Conservation (phyloP, 1,284 basidiomycete genomes). For the Fomes fomentarius region DNA sequence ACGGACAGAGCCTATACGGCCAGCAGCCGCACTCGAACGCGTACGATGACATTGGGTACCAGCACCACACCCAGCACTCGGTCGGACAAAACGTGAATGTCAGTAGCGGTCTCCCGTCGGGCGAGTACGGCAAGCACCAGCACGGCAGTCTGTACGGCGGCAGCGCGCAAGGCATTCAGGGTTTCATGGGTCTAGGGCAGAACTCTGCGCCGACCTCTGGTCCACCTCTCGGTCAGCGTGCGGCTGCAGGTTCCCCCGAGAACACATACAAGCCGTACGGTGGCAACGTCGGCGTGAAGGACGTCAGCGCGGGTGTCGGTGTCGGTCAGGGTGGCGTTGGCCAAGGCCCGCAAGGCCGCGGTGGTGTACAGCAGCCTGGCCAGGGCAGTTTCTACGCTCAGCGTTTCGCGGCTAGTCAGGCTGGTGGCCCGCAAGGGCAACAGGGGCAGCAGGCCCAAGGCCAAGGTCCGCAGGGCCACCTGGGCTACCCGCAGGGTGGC, state of each 20-base stretch:
- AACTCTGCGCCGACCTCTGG: conserved; percentile 46
- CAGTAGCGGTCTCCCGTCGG: conserved; percentile 49
- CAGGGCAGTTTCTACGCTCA: conserved; percentile 66
- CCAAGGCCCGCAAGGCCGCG: conserved; percentile 50
- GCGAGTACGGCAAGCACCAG: conserved; percentile 65
- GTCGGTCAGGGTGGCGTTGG: conserved; percentile 43
- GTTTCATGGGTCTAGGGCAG: conserved; percentile 70
- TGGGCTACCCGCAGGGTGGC: conserved; percentile 65
- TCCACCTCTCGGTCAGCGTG: conserved; percentile 48
- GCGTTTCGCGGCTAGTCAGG: conserved; percentile 55
- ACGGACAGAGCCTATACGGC: conserved; percentile 64
- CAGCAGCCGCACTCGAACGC: conserved; percentile 57
- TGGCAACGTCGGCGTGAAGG: conserved; percentile 54
- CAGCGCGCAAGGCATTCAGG: conserved; percentile 60
- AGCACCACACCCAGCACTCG: conserved; percentile 56
- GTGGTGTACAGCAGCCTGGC: conserved; percentile 48
- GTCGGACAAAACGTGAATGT: conserved; percentile 54
- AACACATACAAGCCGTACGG: conserved; percentile 75
- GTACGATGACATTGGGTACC: conserved; percentile 70
- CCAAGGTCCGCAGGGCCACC: conserved; percentile 64
- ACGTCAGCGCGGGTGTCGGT: conserved; percentile 53
- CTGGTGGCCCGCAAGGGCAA: conserved; percentile 46
- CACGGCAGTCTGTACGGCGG: conserved; percentile 54
- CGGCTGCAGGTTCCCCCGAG: conserved; percentile 63
- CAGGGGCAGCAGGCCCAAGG: conserved; percentile 45